phyloP scores from a whole-genome alignment of 202 grass and related monocot genomes.

The Cymbopogon flexuosus region DNA sequence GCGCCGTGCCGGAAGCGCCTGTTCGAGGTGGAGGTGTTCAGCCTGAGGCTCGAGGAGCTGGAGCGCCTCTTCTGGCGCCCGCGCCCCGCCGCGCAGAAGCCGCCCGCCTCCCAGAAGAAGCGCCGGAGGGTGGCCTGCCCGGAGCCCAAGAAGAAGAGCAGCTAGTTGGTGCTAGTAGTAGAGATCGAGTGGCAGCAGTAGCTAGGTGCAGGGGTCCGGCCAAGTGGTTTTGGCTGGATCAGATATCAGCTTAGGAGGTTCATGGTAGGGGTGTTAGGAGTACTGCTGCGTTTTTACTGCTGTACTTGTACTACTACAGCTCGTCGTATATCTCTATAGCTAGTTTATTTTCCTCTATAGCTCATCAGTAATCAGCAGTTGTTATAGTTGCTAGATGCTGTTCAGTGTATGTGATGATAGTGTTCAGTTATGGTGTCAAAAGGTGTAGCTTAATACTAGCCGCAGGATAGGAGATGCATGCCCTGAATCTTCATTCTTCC shows the following conservation, averaged over 20 bases:
- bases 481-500: background rate
- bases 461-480: background rate
- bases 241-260: background rate
- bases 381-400: conserved; percentile 15
- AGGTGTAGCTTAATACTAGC: background rate
- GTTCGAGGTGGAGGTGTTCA: conserved; percentile 72
- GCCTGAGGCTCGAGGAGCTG: conserved; percentile 60
- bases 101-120: conserved; percentile 19
- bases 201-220: conserved; percentile 1
- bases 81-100: conserved; percentile 4
- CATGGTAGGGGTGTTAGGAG: conserved; percentile 3
- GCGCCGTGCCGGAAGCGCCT: conserved; percentile 67
- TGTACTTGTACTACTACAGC: conserved; percentile 27
- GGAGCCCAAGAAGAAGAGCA: conserved; percentile 15
- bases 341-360: background rate
- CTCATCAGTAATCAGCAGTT: background rate
- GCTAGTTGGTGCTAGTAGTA: background rate
- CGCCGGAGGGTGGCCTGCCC: conserved; percentile 51
- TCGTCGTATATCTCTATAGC: background rate
- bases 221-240: conserved; percentile 36
- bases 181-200: background rate
- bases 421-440: background rate
- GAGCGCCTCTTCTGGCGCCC: conserved; percentile 53
- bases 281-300: conserved; percentile 47
- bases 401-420: conserved; percentile 14